Evolutionary conservation across 129 eudicot genomes (phyloP), one percentile per base, ranked within the genome.

Genomic region (Logfia minima): DNA sequence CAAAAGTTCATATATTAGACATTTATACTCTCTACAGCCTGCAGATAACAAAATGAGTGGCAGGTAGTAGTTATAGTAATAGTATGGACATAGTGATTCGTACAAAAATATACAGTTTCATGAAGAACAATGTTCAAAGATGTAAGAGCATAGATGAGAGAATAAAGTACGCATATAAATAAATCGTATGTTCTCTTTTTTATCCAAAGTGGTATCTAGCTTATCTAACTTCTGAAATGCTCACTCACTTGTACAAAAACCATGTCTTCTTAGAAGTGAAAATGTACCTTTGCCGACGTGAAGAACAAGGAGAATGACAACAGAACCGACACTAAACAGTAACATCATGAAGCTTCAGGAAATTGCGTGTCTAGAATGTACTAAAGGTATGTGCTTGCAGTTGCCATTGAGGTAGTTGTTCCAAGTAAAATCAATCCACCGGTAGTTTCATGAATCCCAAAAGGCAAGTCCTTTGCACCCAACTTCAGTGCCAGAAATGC

Each of bases 321-420:
- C 2, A 83, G 55, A 66, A 84, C 92, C 11, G 99, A 95, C 7
- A 74, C 77, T 80, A 91, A 84, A 84, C 99, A 95, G 81, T 95
- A 91, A 53, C 84, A 72, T 75, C 99, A 95, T 8, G 90, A 84
- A 86, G 90, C 88, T 83, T 87, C 99, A 0, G 83, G 78, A 84
- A 91, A 89, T 28, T 86, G 84, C 39, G 97, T 89, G 84, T 72
- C 82, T 63, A 95, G 85, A 41, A 87, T 83, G 80, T 91, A 95
- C 82, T 91, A 85, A 80, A 95, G 88, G 86, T 95, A 95, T 70
- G 92, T 83, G 62, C 99, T 95, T 39, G 99, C 97, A 74, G 89
- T 90, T 55, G 97, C 97, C 99, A 95, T 95, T 64, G 99, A 89
- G 68, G 97, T 86, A 31, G 96, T 84, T 72, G 85, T 81, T 56